Percentiles rank a stretch among this genome's conserved stretches.
These are phyloP conservation scores for Lepidopterella palustris DNA, from an alignment of 495 filamentous ascomycete genomes.

Conservation along the genomic window DNA sequence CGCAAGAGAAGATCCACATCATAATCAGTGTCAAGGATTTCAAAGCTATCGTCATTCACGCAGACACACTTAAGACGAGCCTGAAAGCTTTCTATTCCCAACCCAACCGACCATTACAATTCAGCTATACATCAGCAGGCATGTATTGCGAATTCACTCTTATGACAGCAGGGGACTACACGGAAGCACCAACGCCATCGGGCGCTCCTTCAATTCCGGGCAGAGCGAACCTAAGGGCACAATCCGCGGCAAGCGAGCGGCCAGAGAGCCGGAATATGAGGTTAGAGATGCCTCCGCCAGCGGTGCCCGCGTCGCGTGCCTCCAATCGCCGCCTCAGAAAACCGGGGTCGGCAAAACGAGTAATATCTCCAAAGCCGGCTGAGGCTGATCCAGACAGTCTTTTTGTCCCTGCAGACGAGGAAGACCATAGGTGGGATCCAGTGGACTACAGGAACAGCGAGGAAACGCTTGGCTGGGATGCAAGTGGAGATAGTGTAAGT, in stretches of 20 bases:
- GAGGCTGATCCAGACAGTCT: constrained; percentile 66
- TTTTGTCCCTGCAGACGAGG: constrained; percentile 67
- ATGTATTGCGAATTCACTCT: constrained; percentile 80
- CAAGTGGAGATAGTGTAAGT: constrained; percentile 47
- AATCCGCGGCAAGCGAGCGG: constrained; percentile 21
- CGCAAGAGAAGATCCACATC: constrained; percentile 75
- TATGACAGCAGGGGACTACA: constrained; percentile 84
- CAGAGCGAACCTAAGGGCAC: constrained; percentile 19
- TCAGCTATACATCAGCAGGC: constrained; percentile 68
- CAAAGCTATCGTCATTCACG: constrained; percentile 80
- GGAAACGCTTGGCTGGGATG: constrained; percentile 72
- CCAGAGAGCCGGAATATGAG: constrained; percentile 7
- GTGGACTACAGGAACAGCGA: constrained; percentile 61
- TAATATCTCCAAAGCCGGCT: constrained; percentile 36
- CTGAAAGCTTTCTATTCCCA: constrained; percentile 73
- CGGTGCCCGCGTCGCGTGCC: constrained; percentile 26
- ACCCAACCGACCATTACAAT: constrained; percentile 75
- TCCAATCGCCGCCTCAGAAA: constrained; percentile 25
- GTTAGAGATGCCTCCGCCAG: constrained; percentile 34
- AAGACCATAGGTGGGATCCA: constrained; percentile 75
- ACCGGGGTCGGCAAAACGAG: constrained; percentile 11
- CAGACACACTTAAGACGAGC: constrained; percentile 62
- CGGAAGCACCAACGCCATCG: constrained; percentile 35
- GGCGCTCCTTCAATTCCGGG: constrained; percentile 18
- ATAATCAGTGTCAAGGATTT: constrained; percentile 93